Evolutionary conservation across 805 yeast genomes (phyloP), one percentile per base, ranked within the genome.

Genomic region (Kodamaea sagamina): DNA sequence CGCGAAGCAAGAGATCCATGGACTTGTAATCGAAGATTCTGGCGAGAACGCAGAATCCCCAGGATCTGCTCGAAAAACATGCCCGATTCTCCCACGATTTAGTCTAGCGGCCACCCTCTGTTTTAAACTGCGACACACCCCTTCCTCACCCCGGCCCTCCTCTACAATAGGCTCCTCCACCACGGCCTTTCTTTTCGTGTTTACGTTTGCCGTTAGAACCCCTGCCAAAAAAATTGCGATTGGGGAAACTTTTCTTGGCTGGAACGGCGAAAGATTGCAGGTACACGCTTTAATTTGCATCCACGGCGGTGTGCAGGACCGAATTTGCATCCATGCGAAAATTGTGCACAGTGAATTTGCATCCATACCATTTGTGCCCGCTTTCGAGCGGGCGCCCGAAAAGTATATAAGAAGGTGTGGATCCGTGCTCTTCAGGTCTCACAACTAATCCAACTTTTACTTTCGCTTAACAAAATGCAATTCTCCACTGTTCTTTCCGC

Each of bases 401-500:
- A 36, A 36, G 29, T 36, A 36, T 36, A 36, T 36, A 36, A 24
- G 29, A 25, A 22, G 39, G 29, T 22, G 21, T 36, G 21, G 29
- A 21, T 22, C 21, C 27, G 6, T 13, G 15, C 9, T 17, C 24
- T 22, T 36, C 27, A 11, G 21, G 13, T 21, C 6, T n/a, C 2
- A 12, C 11, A 18, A 22, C 39, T 9, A 31, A 36, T 16, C 39
- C 28, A 36, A 22, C 29, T 22, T 24, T 24, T 36, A 36, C 39
- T 36, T 36, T 36, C 39, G 39, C 29, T 36, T 12, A 40, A 29
- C 35, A 28, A 32, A 35, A 46, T 46, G 49, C 46, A 47, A 43
- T 41, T 38, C 41, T 32, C 47, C 31, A 21, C 49, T 37, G 45
- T 34, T 17, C 18, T 43, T 31, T 58, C 62, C 37, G 55, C 58